These are phyloP conservation scores for Aethionema arabicum DNA, from an alignment of 345 rosid species.

Conservation along the genomic window DNA sequence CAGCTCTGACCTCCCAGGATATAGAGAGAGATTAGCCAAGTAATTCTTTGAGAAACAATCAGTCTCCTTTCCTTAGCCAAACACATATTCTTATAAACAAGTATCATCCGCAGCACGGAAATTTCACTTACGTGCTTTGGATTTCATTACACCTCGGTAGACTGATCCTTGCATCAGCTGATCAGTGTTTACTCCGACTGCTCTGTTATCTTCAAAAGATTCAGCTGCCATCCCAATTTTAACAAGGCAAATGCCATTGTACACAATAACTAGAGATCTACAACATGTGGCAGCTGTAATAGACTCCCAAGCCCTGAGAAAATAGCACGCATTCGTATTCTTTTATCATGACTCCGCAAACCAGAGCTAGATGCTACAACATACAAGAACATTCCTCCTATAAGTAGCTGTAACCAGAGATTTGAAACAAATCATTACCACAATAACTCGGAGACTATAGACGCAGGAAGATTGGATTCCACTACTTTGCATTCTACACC, in stretches of 20 bases:
- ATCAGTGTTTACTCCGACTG: conserved; percentile 49
- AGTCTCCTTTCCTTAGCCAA: not conserved
- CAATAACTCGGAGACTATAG: conserved; percentile 53
- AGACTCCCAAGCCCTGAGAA: conserved; percentile 82
- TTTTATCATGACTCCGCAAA: too few species aligned
- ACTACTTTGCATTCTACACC: conserved; percentile 61
- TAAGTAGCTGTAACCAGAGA: not conserved
- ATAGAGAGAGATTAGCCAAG: conserved; percentile 86
- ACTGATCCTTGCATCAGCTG: conserved; percentile 71
- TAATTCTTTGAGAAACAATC: conserved; percentile 62
- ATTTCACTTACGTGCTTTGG: conserved; percentile 63
- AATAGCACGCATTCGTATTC: not conserved
- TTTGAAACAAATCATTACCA: conserved; percentile 45
- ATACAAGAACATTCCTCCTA: not conserved
- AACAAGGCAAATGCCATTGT: conserved; percentile 52
- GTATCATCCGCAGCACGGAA: not conserved
- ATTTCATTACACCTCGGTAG: conserved; percentile 61
- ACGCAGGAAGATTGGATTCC: conserved; percentile 48
- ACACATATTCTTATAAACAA: not conserved
- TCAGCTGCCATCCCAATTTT: conserved; percentile 81
- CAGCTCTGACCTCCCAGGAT: conserved; percentile 85
- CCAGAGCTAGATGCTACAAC: not conserved
- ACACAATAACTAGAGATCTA: conserved; percentile 67
- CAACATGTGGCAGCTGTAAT: conserved; percentile 65
- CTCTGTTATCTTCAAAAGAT: conserved; percentile 43